phyloP scores from a whole-genome alignment of 257 asterid species.

The Ocimum tenuiflorum region DNA sequence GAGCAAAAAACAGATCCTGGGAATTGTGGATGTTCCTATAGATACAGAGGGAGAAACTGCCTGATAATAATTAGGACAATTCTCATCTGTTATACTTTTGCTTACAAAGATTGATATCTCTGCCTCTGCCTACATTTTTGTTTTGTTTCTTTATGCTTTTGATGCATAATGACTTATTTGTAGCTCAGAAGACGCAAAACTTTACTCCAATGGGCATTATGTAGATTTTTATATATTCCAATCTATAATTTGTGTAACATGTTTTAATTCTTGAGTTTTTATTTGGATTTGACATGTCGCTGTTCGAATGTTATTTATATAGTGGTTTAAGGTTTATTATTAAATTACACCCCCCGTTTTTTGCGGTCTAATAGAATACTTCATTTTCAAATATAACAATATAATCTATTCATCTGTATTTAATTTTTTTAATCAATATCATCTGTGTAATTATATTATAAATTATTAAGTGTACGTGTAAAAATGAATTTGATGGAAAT shows the following conservation, averaged over 20 bases:
- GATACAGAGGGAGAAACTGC: background rate
- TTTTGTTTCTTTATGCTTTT: background rate
- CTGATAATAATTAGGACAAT: background rate
- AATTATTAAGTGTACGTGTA: too few relatives aligned
- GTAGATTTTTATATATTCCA: background rate
- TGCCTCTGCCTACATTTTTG: background rate
- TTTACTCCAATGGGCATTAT: background rate
- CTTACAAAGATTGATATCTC: background rate
- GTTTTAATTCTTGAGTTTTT: background rate
- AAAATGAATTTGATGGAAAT: too few relatives aligned
- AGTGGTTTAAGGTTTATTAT: too few relatives aligned
- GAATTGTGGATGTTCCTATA: conserved; percentile 34
- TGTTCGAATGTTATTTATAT: too few relatives aligned
- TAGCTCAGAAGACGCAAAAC: background rate
- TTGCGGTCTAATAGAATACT: too few relatives aligned
- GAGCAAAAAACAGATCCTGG: conserved; percentile 55
- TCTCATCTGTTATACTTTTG: background rate
- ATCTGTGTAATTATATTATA: too few relatives aligned
- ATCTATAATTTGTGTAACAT: background rate
- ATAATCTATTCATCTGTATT: too few relatives aligned
- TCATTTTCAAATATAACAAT: too few relatives aligned
- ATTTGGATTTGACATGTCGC: background rate
- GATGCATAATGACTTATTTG: background rate
- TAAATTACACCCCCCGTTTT: too few relatives aligned
- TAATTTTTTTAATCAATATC: too few relatives aligned